phyloP scores from a whole-genome alignment of 352 stramenopile genomes.

The Pythium chondricola region DNA sequence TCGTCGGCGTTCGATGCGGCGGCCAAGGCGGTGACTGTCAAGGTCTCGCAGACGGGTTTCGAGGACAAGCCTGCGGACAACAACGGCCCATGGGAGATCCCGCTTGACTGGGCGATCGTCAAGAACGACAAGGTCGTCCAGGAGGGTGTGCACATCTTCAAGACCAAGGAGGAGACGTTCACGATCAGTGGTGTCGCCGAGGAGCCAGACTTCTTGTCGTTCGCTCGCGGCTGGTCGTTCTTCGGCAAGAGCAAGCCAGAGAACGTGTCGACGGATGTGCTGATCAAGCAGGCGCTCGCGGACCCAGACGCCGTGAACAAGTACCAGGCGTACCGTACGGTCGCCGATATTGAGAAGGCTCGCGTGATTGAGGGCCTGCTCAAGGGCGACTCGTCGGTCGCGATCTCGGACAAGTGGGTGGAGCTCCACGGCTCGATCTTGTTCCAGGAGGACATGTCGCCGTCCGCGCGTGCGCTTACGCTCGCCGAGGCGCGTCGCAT shows the following conservation, averaged over 20 bases:
- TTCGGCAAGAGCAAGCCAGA: slow-evolving; percentile 69
- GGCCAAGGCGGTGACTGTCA: slow-evolving; percentile 45
- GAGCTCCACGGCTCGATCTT: slow-evolving; percentile 61
- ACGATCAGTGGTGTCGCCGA: slow-evolving; percentile 39
- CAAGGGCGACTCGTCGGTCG: slow-evolving; percentile 34
- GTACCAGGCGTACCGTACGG: slow-evolving; percentile 64
- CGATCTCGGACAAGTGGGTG: slow-evolving; percentile 54
- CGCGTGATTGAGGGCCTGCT: slow-evolving; percentile 60
- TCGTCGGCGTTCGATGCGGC: slow-evolving; percentile 43
- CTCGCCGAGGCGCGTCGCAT: slow-evolving; percentile 54
- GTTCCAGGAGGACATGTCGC: slow-evolving; percentile 60
- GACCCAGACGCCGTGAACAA: slow-evolving; percentile 75
- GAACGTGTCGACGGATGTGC: slow-evolving; percentile 34
- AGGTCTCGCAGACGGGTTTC: slow-evolving; percentile 63
- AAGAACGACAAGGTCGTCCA: slow-evolving; percentile 57
- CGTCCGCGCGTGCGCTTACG: slow-evolving; percentile 54
- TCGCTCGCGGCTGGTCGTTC: slow-evolving; percentile 72
- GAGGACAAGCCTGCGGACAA: slow-evolving; percentile 59
- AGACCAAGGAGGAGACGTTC: slow-evolving; percentile 47
- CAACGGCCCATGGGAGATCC: slow-evolving; percentile 73
- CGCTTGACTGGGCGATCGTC: slow-evolving; percentile 67
- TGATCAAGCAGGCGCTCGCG: slow-evolving; percentile 59
- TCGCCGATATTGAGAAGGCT: slow-evolving; percentile 62
- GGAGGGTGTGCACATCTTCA: slow-evolving; percentile 54
- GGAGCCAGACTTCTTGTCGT: slow-evolving; percentile 66